Evolutionary conservation across 768 basidiomycete species (phyloP).

Genomic region (Boletus insuetus): DNA sequence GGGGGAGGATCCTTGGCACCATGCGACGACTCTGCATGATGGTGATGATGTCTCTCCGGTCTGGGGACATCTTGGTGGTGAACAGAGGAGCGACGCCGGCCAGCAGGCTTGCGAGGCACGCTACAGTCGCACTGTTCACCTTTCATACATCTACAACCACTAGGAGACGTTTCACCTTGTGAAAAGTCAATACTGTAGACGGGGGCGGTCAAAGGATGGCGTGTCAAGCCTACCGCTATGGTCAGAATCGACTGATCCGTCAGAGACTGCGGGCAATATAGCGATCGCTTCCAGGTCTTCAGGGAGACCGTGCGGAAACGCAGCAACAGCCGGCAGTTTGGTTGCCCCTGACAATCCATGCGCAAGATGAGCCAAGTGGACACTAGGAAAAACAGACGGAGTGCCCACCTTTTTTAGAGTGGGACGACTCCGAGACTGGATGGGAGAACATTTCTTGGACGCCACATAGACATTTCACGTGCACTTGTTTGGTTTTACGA

Average conservation of each 20-base stretch:
- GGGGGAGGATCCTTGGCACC: constrained; percentile 12
- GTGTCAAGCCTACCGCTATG: constrained; percentile 60
- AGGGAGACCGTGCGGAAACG: constrained; percentile 79
- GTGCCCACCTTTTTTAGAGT: constrained; percentile 64
- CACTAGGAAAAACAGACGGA: not conserved
- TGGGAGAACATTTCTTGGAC: constrained; percentile 36
- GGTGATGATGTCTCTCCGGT: constrained; percentile 27
- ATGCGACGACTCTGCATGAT: constrained; percentile 16
- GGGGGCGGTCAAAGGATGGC: constrained; percentile 38
- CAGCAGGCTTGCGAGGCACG: constrained; percentile 44
- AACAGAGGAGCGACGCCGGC: constrained; percentile 34
- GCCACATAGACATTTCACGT: constrained; percentile 42
- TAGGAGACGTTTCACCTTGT: constrained; percentile 44
- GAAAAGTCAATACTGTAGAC: constrained; percentile 44
- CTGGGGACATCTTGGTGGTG: constrained; percentile 27
- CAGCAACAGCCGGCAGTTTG: constrained; percentile 64
- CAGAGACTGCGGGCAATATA: constrained; percentile 36
- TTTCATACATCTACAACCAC: constrained; percentile 46
- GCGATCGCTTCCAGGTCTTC: constrained; percentile 59
- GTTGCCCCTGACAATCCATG: constrained; percentile 41
- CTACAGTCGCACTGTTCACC: constrained; percentile 58
- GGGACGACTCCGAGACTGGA: constrained; percentile 22
- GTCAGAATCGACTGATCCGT: constrained; percentile 60
- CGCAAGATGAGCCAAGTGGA: not conserved
- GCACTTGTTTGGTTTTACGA: constrained; percentile 46